Conservation (phyloP, 75 land plant genomes). For the Cupressus sempervirens region DNA sequence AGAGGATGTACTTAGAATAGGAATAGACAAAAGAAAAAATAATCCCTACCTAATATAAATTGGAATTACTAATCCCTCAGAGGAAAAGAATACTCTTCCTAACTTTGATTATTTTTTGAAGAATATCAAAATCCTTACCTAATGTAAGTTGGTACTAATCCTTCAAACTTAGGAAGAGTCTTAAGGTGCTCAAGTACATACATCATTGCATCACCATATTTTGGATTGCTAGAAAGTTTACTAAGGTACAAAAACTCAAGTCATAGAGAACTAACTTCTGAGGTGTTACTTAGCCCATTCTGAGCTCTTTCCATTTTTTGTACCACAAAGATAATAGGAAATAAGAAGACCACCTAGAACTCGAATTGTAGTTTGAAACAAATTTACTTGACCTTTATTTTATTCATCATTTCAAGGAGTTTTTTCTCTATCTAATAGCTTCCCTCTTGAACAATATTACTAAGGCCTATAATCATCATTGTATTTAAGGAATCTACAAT, state of each 20-base stretch:
- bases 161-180: constrained; percentile 85
- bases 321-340: constrained; percentile 87
- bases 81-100: too few species aligned
- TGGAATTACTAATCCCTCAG: too few species aligned
- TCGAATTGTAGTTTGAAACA: constrained; percentile 97
- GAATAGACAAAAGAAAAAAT: too few species aligned
- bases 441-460: constrained; percentile 75
- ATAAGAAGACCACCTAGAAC: constrained; percentile 94
- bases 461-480: constrained; percentile 88
- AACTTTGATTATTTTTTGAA: too few species aligned
- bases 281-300: constrained; percentile 82
- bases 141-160: constrained; percentile 90
- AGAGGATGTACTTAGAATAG: too few species aligned
- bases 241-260: constrained; percentile 92
- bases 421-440: constrained; percentile 80
- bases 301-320: constrained; percentile 59
- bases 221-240: constrained; percentile 78
- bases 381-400: constrained; percentile 93
- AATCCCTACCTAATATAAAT: too few species aligned
- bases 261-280: constrained; percentile 88
- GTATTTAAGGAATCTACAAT: constrained; percentile 92
- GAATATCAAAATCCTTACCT: constrained; percentile 35
- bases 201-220: constrained; percentile 75
- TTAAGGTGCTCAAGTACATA: constrained; percentile 80
- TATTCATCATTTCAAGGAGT: constrained; percentile 47